Conservation (phyloP, 495 filamentous ascomycete genomes). For the Aspergillus sclerotiicarbonarius region DNA sequence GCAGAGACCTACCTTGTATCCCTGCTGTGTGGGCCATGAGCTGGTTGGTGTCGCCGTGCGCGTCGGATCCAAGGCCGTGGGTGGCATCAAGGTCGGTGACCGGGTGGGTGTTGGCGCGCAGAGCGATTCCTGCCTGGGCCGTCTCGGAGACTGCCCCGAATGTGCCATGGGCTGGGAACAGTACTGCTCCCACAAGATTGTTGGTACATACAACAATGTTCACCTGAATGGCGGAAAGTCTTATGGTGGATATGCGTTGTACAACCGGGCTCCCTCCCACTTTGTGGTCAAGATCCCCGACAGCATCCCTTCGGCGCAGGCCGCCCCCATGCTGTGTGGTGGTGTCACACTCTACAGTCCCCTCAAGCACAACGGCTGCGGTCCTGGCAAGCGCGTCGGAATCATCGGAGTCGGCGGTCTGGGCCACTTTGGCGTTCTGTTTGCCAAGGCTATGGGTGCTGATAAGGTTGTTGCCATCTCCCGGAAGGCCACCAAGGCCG, state of each 20-base stretch:
- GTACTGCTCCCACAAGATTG: constrained; percentile 63
- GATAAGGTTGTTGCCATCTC: constrained; percentile 80
- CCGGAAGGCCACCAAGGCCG: constrained; percentile 62
- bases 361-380: constrained; percentile 67
- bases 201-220: constrained; percentile 40
- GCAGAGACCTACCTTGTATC: constrained; percentile 57
- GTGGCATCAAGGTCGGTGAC: constrained; percentile 73
- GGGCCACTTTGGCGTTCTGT: constrained; percentile 66
- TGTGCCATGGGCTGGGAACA: constrained; percentile 62
- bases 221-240: constrained; percentile 56
- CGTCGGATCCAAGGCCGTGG: constrained; percentile 65
- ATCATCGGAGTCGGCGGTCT: constrained; percentile 84
- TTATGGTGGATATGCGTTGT: constrained; percentile 69
- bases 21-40: constrained; percentile 79
- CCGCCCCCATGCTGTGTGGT: constrained; percentile 83
- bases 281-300: constrained; percentile 84
- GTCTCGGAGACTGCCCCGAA: constrained; percentile 63
- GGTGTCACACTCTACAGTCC: constrained; percentile 79
- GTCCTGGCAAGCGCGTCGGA: constrained; percentile 79
- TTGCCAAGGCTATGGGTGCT: constrained; percentile 65
- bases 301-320: constrained; percentile 50
- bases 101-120: constrained; percentile 88
- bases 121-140: constrained; percentile 62
- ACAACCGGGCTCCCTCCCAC: constrained; percentile 66
- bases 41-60: constrained; percentile 76